Base-by-base conservation (phyloP, 768 basidiomycete species). In the Amanita phalloides region DNA sequence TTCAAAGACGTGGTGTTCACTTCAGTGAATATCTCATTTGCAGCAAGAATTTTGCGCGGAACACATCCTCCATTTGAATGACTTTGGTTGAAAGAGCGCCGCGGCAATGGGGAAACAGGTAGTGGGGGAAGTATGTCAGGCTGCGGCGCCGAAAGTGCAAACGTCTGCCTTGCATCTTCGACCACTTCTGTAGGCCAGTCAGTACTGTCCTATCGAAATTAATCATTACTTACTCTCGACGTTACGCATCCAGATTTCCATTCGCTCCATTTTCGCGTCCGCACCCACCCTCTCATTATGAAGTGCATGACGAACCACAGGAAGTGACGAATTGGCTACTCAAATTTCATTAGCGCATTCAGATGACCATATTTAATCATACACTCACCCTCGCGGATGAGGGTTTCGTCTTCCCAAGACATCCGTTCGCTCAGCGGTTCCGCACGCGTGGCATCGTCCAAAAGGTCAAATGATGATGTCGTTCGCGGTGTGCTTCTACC, bases 161-260 rank as follows among this genome's bases (percentile, higher is more conserved):
- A 90, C 52, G 77, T 84, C 61, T 84, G 79, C 38, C 83, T 74
- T 11, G 88, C 81, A 58, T 90, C 90, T 60, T 89, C 84, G 6
- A 90, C 84, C 13, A 90, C 87, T 69, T 79, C 88, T 90, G 64
- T 11, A 54, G 57, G 38, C 17, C 48, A 42, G 28, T 51, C 60
- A 36, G 49, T 55, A 49, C 41, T 58, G n/a, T 13, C 4, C 21
- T 21, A 28, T 20, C 36, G 8, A 43, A 53, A 20, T 30, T 17
- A 28, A 47, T 26, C 44, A 28, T 33, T 7, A 77, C 87, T 61
- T 63, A 90, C 89, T 84, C 66, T 91, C 88, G 13, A 90, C 85
- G 53, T 81, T 87, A 57, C 77, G 77, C 66, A 89, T 84, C 90
- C 90, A 91, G 48, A 84, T 68, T 1, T 80, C 75, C 84, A 91